phyloP scores from a whole-genome alignment of 768 basidiomycete genomes.

The Pulveroboletus sp. region DNA sequence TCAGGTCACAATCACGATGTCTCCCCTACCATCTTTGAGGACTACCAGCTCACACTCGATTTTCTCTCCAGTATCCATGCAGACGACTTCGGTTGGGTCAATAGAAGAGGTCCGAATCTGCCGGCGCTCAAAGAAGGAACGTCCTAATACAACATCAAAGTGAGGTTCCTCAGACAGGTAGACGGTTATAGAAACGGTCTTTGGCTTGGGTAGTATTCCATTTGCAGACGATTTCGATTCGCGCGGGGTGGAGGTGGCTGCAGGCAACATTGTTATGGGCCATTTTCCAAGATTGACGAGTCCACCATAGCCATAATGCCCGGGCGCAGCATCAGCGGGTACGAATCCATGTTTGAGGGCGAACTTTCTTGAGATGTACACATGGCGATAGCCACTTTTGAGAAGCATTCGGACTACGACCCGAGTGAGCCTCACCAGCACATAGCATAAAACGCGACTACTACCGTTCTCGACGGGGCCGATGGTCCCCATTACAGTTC shows the following conservation, averaged over 20 bases:
- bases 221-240: not conserved
- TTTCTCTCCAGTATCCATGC: constrained; percentile 89
- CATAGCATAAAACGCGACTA: not conserved
- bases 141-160: constrained; percentile 92
- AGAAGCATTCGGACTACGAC: constrained; percentile 84
- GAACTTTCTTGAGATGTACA: constrained; percentile 94
- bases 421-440: not conserved
- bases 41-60: constrained; percentile 92
- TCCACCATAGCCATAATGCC: constrained; percentile 92
- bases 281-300: constrained; percentile 82
- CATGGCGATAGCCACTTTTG: constrained; percentile 87
- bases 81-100: constrained; percentile 88
- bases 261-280: constrained; percentile 69
- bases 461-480: constrained; percentile 86
- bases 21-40: constrained; percentile 85
- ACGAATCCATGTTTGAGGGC: constrained; percentile 87
- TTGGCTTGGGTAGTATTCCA: constrained; percentile 25
- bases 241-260: constrained; percentile 3
- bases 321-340: constrained; percentile 81
- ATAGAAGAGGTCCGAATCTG: constrained; percentile 78
- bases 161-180: constrained; percentile 93
- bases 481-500: constrained; percentile 88
- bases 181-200: constrained; percentile 55
- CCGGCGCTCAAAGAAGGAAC: constrained; percentile 80
- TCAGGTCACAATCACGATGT: constrained; percentile 82